Evolutionary conservation across 2,329 filamentous ascomycete genomes (phyloP), one percentile per base, ranked within the genome.

Genomic region (Rhynchosporium graminicola): DNA sequence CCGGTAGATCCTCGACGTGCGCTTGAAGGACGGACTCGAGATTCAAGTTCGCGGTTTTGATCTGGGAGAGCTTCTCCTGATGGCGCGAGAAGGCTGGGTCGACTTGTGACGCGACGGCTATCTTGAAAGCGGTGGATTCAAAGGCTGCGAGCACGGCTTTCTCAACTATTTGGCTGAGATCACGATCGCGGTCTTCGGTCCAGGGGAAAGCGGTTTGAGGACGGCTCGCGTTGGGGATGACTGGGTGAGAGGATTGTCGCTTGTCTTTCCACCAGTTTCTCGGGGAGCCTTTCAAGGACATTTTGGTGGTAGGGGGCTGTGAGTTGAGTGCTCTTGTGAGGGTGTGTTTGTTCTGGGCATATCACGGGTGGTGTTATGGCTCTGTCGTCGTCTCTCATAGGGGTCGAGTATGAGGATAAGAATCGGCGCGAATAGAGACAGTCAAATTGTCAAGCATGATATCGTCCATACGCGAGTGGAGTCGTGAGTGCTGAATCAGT

Each of bases 221-320:
- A 52, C 66, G 56, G 15, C 51, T 28, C 15, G 55, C 40, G 55
- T 56, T 36, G 6, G 61, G 58, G n/a, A 60, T 47, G 12, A 55
- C 57, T 7, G 66, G 61, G 33, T 60, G 45, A 26, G 50, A 61
- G n/a, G 65, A 65, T 48, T 64, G 66, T n/a, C 66, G 62, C 36
- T 62, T 67, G 40, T 66, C 66, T 46, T 64, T 69, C 65, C 66
- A 69, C 40, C 65, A 63, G 43, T 67, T 64, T 26, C 67, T 62
- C 51, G 59, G 57, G 36, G 57, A 58, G 20, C 64, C 62, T 56
- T 50, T 64, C 59, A 64, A 54, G 20, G 64, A 66, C 64, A 66
- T 66, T 1, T 38, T 60, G 58, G 1, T 12, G 46, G n/a, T 26
- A 42, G 40, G 40, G 9, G 10, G 40, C 15, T 43, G 4, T 28